Evolutionary conservation across 805 yeast genomes (phyloP), one percentile per base, ranked within the genome.

Genomic region (Metschnikowia santaceciliae): DNA sequence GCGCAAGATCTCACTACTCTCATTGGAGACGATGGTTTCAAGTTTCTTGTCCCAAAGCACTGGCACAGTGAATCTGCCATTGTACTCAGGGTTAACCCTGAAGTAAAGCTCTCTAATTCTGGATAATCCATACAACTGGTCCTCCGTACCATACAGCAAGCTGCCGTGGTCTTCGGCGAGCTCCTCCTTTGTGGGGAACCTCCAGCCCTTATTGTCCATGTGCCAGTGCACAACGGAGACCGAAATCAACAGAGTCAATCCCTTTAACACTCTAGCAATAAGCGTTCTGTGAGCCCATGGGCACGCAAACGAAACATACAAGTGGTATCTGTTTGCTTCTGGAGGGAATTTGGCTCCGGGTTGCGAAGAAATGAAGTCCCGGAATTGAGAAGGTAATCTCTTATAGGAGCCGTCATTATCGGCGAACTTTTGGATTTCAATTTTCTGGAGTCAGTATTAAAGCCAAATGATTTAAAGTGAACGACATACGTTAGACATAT

Each of bases 211-310:
- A 13, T 74, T 78, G 57, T 87, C 96, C 86, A 92, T 79, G 61
- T 82, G 84, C 92, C 97, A 90, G 67, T 90, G 95, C 11, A 92
- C 97, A 37, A 89, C 90, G 19, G 91, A 82, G 32, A 84, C 75
- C 2, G 82, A 80, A 54, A 86, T 81, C 10, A 84, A 68, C 1
- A 80, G 70, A 1, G 76, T 56, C 61, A 74, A 68, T 1, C 96
- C 96, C 71, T 90, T 90, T 55, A 92, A 72, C 11, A 78, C 68
- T 48, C 97, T 72, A 2, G 84, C 76, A 48, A 90, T 84, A 52
- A 91, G 74, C 0, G 91, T 82, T 55, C 98, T 78, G 64, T 89
- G 96, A 1, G 97, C 97, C 91, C 97, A 92, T 3, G 99, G 98
- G 69, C 99, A 92, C 1, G 96, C 96, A 45, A 77, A 74, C 0